phyloP scores from a whole-genome alignment of 805 yeast genomes.

The Sugiyamaella valdiviana region DNA sequence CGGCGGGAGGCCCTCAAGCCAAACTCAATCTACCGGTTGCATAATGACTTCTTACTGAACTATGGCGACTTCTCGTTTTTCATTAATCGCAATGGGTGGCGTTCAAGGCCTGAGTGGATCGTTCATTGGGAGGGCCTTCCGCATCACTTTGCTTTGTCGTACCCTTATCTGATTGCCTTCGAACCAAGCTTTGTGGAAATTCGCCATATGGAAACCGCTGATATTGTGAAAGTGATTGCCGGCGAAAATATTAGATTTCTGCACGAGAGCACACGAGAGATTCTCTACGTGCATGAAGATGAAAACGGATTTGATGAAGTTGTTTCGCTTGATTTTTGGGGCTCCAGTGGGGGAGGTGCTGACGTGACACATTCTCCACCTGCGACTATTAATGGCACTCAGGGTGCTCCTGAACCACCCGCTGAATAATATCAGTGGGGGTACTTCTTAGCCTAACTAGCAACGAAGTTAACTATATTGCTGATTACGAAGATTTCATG shows the following conservation, averaged over 20 bases:
- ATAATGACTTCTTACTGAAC: slow-evolving; percentile 78
- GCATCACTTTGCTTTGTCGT: slow-evolving; percentile 84
- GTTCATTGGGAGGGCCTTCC: slow-evolving; percentile 97
- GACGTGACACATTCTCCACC: neutral
- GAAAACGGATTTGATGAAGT: slow-evolving; percentile 88
- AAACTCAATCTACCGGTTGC: slow-evolving; percentile 82
- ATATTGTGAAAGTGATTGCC: slow-evolving; percentile 74
- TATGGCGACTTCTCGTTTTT: slow-evolving; percentile 92
- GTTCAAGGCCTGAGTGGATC: slow-evolving; percentile 88
- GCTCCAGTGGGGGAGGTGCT: slow-evolving; percentile 15
- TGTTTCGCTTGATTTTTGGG: slow-evolving; percentile 88
- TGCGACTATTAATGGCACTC: neutral
- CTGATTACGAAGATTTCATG: too few species aligned
- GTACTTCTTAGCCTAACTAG: too few species aligned
- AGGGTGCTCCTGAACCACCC: neutral
- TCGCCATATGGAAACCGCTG: slow-evolving; percentile 83
- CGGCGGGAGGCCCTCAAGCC: slow-evolving; percentile 81
- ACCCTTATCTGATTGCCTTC: slow-evolving; percentile 88
- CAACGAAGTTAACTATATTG: too few species aligned
- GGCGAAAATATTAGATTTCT: slow-evolving; percentile 88
- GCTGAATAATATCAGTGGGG: too few species aligned
- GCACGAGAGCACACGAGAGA: slow-evolving; percentile 89
- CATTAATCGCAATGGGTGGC: slow-evolving; percentile 94
- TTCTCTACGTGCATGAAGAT: slow-evolving; percentile 84
- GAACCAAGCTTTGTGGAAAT: slow-evolving; percentile 88